phyloP scores from a whole-genome alignment of 1,284 basidiomycete genomes.

The Ganoderma multipileum region DNA sequence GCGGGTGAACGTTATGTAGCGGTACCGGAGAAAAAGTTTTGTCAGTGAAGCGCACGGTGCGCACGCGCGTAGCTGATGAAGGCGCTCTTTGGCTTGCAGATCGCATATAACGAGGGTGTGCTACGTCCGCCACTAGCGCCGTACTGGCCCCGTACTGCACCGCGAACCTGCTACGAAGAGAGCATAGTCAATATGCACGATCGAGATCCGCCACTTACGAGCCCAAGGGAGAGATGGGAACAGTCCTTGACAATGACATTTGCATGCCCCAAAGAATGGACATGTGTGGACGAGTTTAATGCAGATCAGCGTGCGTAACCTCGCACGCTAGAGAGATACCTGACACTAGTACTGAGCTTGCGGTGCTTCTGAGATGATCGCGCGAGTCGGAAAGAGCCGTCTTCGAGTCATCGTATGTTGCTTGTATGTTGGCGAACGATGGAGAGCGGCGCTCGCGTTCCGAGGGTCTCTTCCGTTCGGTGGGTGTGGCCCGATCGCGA shows the following conservation, averaged over 20 bases:
- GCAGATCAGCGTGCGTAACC: background rate
- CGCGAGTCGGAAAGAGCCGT: background rate
- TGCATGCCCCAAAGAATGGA: constrained; percentile 1
- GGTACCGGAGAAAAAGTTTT: background rate
- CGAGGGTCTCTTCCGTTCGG: constrained; percentile 6
- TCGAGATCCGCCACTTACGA: background rate
- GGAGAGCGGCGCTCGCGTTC: background rate
- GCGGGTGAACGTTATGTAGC: background rate
- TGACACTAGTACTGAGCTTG: background rate
- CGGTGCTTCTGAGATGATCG: background rate
- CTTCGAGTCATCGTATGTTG: background rate
- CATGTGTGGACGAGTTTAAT: background rate
- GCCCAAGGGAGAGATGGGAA: background rate
- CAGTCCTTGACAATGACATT: background rate
- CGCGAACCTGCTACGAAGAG: background rate
- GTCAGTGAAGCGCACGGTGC: background rate
- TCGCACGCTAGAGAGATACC: background rate
- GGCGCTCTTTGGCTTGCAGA: background rate
- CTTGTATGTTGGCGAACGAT: background rate
- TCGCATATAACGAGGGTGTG: background rate
- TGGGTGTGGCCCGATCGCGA: background rate
- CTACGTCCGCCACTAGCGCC: background rate
- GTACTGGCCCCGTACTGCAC: background rate
- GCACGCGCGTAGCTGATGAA: background rate
- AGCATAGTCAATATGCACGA: background rate